Base-by-base conservation (phyloP, 1,139 yeast species). In the Suhomyces atakaporum region DNA sequence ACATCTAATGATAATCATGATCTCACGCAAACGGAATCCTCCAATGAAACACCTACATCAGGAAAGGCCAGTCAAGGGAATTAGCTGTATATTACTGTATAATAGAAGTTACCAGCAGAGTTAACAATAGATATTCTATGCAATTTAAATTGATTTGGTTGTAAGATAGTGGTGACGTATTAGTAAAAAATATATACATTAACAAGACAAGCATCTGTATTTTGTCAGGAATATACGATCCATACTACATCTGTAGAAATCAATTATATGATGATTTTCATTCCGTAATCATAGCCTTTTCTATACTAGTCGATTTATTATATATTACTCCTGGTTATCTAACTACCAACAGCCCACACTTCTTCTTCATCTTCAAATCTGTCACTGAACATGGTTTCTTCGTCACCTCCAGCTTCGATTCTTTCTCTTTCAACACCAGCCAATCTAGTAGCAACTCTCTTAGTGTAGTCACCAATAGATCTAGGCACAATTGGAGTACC, bases 401-500 rank as follows among this genome's bases (percentile, higher is more conserved):
- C 87, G 56, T 89, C 97, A 43, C 97, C 97, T 35, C 96, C 97
- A 16, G 89, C 95, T 16, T 76, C 83, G 21, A 87, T 73, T 65
- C 96, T 78, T 51, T 87, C 96, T 53, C 90, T 75, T 60, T 89
- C 96, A 35, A 86, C 89, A 22, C 69, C 69, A 0, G 96, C 97
- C 49, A 90, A 75, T 60, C 97, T 76, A 38, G 72, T 57, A 11
- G 86, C 97, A 27, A 90, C 96, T 62, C 97, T 79, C 64, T 78
- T 84, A 4, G 95, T 85, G 60, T 87, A 90, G 54, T 90, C 97
- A 23, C 84, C 79, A 43, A 90, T 75, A 0, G 96, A 85, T 58
- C 97, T 75, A 35, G 82, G 67, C 50, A 75, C 83, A 29, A 84
- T 63, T 0, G 65, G 48, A n/a, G 73, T 58, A 7, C 81, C 84